A percentile compares a stretch with the other conserved stretches of the same genome.
Evolutionary conservation across 2,329 filamentous ascomycete genomes (phyloP).

Genomic region (Exophiala bonariae): DNA sequence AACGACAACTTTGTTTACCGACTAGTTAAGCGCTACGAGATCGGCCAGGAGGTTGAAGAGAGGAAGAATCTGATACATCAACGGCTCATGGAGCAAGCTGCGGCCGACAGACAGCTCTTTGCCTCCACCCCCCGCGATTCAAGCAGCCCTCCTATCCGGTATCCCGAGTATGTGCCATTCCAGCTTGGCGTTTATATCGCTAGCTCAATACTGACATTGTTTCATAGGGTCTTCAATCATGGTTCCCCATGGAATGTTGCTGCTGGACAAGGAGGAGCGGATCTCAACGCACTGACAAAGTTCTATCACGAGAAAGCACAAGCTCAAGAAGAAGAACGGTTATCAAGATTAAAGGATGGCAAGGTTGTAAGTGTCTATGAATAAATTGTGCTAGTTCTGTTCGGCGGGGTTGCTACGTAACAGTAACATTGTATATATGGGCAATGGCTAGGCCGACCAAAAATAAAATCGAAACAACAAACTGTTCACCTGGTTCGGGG

Average conservation of each 20-base stretch:
- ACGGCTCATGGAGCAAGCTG: slow-evolving; percentile 62
- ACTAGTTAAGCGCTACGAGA: slow-evolving; percentile 22
- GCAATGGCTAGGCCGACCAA: neutral
- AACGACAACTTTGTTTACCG: slow-evolving; percentile 20
- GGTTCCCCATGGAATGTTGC: slow-evolving; percentile 65
- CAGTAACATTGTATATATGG: slow-evolving; percentile 17
- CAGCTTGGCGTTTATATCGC: slow-evolving; percentile 17
- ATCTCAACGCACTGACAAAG: slow-evolving; percentile 60
- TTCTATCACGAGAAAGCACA: slow-evolving; percentile 62
- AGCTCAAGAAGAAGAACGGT: slow-evolving; percentile 58
- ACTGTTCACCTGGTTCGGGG: too few species aligned
- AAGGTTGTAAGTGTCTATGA: slow-evolving; percentile 46
- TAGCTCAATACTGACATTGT: slow-evolving; percentile 4
- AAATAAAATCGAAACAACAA: slow-evolving; percentile 1
- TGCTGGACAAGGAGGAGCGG: slow-evolving; percentile 58
- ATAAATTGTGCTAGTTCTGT: slow-evolving; percentile 25
- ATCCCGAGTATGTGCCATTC: slow-evolving; percentile 59
- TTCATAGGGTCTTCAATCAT: slow-evolving; percentile 61
- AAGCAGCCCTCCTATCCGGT: slow-evolving; percentile 54
- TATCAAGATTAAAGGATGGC: slow-evolving; percentile 43
- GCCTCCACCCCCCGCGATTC: slow-evolving; percentile 43
- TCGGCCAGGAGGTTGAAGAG: slow-evolving; percentile 53
- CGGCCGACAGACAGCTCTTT: slow-evolving; percentile 62
- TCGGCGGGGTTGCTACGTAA: too few species aligned
- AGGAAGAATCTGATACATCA: slow-evolving; percentile 62